Conservation (phyloP, 306 rosid species). For the Clitoria ternatea region DNA sequence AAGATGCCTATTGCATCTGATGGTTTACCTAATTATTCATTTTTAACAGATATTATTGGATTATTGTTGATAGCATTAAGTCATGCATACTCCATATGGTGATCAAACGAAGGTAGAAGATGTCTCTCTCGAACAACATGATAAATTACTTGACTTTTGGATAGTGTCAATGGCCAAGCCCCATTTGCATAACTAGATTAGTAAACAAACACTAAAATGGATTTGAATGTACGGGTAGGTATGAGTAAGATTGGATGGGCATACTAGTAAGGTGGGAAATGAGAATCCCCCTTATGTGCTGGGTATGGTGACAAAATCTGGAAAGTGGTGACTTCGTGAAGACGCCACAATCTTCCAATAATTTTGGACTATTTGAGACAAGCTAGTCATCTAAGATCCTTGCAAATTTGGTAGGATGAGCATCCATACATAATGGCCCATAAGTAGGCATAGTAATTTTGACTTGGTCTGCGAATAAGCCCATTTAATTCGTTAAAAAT, state of each 20-base stretch:
- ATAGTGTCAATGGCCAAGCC: no score
- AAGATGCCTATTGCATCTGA: not conserved
- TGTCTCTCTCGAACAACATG: not conserved
- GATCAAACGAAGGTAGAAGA: not conserved
- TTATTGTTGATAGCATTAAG: not conserved
- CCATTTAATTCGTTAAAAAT: no score
- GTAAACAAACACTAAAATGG: no score
- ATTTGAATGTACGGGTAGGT: no score
- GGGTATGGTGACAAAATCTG: no score
- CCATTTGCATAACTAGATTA: no score
- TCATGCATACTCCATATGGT: not conserved
- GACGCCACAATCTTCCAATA: not conserved
- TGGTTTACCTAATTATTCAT: not conserved
- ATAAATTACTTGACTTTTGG: no score
- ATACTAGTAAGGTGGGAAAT: no score
- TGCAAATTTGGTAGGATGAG: not conserved
- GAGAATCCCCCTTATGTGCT: no score
- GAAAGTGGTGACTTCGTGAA: not conserved
- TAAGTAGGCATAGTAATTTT: not conserved
- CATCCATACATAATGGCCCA: not conserved
- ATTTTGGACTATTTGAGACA: not conserved
- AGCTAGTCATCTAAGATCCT: not conserved
- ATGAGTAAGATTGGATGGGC: no score
- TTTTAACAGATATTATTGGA: not conserved
- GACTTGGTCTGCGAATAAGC: no score